phyloP scores from a whole-genome alignment of 2,329 filamentous ascomycete genomes.

The Aureobasidium sp. region DNA sequence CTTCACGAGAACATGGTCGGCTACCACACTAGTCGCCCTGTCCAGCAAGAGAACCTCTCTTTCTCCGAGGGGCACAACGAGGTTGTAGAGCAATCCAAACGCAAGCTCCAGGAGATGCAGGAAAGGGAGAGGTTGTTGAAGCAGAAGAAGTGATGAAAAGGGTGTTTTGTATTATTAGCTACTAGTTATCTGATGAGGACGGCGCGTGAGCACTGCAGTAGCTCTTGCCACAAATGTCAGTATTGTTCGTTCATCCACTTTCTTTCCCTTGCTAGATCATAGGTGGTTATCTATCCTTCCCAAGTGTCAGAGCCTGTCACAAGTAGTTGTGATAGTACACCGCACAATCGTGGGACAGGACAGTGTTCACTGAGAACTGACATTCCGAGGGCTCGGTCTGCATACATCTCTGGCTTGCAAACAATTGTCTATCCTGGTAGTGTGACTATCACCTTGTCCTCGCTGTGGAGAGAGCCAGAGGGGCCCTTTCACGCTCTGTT shows the following conservation, averaged over 20 bases:
- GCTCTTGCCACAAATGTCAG: neutral
- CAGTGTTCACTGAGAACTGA: neutral
- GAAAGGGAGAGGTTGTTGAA: constrained; percentile 2
- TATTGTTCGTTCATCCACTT: neutral
- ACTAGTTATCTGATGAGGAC: too few species aligned
- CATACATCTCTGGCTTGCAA: neutral
- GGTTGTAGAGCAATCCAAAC: neutral
- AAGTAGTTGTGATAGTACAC: neutral
- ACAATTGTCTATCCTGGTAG: too few species aligned
- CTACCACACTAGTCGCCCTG: neutral
- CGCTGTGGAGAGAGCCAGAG: too few species aligned
- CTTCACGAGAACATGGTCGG: neutral
- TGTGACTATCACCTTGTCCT: too few species aligned
- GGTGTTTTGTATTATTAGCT: too few species aligned
- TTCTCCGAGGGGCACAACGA: neutral
- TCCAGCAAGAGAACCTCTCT: neutral
- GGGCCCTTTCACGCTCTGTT: too few species aligned
- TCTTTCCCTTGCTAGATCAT: neutral
- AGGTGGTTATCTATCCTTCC: neutral
- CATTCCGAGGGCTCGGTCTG: neutral
- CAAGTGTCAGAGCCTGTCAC: neutral
- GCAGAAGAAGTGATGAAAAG: neutral
- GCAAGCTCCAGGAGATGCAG: neutral
- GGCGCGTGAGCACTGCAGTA: too few species aligned
- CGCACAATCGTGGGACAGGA: neutral